Conservation (phyloP, 306 rosid species). For the Pyrus pyrifolia region DNA sequence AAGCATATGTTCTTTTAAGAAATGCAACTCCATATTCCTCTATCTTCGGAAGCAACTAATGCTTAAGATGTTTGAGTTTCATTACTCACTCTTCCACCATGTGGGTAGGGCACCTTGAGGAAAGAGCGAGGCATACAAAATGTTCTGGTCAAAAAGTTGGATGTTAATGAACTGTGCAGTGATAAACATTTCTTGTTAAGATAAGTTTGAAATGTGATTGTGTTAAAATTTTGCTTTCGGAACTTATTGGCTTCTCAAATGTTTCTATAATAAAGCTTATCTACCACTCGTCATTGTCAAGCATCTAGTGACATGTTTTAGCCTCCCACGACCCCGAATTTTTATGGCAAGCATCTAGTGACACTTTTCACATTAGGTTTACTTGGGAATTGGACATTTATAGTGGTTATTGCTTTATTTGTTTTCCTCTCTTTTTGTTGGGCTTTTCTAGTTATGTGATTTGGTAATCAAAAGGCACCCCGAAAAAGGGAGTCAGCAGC, state of each 20-base stretch:
- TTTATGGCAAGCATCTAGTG: not conserved
- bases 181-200: not conserved
- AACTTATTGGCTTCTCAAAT: not conserved
- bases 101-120: not conserved
- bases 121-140: not conserved
- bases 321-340: not conserved
- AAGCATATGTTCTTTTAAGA: not conserved
- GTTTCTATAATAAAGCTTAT: not conserved
- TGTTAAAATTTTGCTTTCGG: not conserved
- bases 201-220: not conserved
- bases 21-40: not conserved
- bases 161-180: not conserved
- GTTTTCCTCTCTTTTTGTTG: not conserved
- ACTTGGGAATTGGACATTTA: not conserved
- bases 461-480: conserved; percentile 1
- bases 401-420: not conserved
- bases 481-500: not conserved
- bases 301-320: not conserved
- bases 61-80: not conserved
- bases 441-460: not conserved
- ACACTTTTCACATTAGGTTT: not conserved
- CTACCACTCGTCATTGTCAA: not conserved
- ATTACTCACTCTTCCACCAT: not conserved
- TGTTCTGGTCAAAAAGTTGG: not conserved
- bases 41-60: not conserved